Evolutionary conservation across 139 green algal genomes (phyloP).

Genomic region (Protoeuglena noctilucae): DNA sequence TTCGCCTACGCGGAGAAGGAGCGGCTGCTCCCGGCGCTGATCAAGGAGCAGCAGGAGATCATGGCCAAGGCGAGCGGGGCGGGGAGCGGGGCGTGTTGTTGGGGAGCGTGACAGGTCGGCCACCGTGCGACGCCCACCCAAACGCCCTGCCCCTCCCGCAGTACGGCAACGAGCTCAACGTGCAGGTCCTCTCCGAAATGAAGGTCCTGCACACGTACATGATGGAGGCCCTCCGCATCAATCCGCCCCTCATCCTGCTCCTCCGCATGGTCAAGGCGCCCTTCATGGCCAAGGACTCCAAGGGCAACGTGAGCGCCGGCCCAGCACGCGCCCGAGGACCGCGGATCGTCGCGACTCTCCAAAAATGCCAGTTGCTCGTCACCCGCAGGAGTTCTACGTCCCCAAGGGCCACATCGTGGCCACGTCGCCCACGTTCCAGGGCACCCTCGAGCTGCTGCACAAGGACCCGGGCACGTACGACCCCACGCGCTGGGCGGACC

Average conservation of each 20-base stretch:
- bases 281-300: constrained; percentile 67
- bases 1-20: constrained; percentile 51
- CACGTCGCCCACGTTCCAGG: constrained; percentile 70
- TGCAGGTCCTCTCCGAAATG: constrained; percentile 79
- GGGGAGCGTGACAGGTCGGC: too few relatives aligned
- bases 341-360: too few relatives aligned
- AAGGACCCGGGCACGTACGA: constrained; percentile 56
- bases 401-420: constrained; percentile 78
- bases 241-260: constrained; percentile 91
- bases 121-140: too few relatives aligned
- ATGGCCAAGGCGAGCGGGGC: constrained; percentile 4
- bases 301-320: too few relatives aligned
- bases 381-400: constrained; percentile 54
- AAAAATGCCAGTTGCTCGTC: too few relatives aligned
- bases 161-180: constrained; percentile 49
- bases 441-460: constrained; percentile 65
- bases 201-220: constrained; percentile 70
- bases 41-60: constrained; percentile 24
- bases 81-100: constrained; percentile 25
- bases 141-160: too few relatives aligned
- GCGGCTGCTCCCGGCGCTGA: constrained; percentile 12
- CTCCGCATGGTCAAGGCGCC: constrained; percentile 66
- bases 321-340: too few relatives aligned
- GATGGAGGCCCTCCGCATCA: constrained; percentile 72
- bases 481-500: constrained; percentile 53